Percentiles rank a stretch among this genome's conserved stretches.
Evolutionary conservation across 1,284 basidiomycete genomes (phyloP).

Genomic region (Baeospora myosura): DNA sequence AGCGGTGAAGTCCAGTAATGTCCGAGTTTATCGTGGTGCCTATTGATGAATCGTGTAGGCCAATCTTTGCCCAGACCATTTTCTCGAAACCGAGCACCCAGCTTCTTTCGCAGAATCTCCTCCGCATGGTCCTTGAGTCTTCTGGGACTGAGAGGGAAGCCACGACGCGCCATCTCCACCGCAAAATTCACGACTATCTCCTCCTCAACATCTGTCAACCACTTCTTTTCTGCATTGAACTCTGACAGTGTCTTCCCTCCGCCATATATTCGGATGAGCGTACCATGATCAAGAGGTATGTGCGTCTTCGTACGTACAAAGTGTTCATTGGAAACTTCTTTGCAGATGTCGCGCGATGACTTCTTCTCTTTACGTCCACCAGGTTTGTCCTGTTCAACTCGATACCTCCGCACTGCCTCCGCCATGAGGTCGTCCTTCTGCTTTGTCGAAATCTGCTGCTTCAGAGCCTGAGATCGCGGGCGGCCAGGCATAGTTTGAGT

Average conservation of each 20-base stretch:
- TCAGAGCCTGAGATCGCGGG: neutral
- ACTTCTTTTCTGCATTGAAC: slow-evolving; percentile 18
- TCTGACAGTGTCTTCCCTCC: slow-evolving; percentile 12
- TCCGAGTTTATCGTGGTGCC: slow-evolving; percentile 1
- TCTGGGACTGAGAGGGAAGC: slow-evolving; percentile 26
- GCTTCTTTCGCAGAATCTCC: neutral
- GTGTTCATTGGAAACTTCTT: slow-evolving; percentile 11
- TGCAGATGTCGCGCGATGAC: slow-evolving; percentile 12
- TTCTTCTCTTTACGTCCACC: neutral
- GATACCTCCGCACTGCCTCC: neutral
- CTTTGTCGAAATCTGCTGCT: neutral
- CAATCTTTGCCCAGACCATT: slow-evolving; percentile 1
- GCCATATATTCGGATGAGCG: slow-evolving; percentile 10
- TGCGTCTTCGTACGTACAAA: slow-evolving; percentile 11
- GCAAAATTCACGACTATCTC: slow-evolving; percentile 22
- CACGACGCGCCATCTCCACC: slow-evolving; percentile 19
- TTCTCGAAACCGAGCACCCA: neutral
- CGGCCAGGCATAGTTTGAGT: neutral
- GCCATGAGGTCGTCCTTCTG: neutral
- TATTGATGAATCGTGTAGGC: neutral
- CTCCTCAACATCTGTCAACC: slow-evolving; percentile 20
- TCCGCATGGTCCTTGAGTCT: slow-evolving; percentile 15
- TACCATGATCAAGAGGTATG: slow-evolving; percentile 15
- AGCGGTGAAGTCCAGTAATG: slow-evolving; percentile 4
- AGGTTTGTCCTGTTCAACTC: neutral